Evolutionary conservation across 192 early-diverging fungal species (phyloP).

Genomic region (Geranomyces michiganensis): DNA sequence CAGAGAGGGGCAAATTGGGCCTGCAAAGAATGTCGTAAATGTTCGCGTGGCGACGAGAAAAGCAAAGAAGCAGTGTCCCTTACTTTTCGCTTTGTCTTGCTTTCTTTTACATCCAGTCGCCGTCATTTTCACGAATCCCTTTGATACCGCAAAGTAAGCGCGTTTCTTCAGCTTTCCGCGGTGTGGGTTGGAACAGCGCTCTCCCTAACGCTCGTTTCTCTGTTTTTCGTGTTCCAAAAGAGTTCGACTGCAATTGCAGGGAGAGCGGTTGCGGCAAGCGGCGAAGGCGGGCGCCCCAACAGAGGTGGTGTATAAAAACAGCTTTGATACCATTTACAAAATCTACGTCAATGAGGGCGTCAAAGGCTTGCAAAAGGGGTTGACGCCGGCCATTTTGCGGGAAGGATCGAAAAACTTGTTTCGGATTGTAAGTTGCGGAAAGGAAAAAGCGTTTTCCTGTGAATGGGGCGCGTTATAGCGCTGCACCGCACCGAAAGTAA

Average conservation of each 20-base stretch:
- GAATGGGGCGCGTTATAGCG: too few relatives aligned
- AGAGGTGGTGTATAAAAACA: constrained; percentile 62
- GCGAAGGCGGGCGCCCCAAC: constrained; percentile 24
- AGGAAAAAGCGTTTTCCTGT: not conserved
- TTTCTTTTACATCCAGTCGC: constrained; percentile 45
- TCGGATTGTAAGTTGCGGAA: constrained; percentile 52
- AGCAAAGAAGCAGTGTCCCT: not conserved
- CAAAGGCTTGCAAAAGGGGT: constrained; percentile 70
- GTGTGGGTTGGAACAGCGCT: too few relatives aligned
- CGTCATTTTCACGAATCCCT: constrained; percentile 76
- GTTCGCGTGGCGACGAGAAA: too few relatives aligned
- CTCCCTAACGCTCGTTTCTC: not conserved
- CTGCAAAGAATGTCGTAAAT: too few relatives aligned
- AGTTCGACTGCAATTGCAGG: constrained; percentile 70
- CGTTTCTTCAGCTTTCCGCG: too few relatives aligned
- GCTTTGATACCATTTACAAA: constrained; percentile 68
- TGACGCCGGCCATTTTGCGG: constrained; percentile 70
- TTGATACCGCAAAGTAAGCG: constrained; percentile 72
- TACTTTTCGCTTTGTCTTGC: not conserved
- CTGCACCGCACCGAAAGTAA: too few relatives aligned
- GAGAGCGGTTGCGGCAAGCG: constrained; percentile 54
- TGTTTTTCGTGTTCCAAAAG: constrained; percentile 22
- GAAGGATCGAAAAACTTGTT: constrained; percentile 78
- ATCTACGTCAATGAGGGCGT: constrained; percentile 68
- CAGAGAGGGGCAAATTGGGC: too few relatives aligned